These are phyloP conservation scores for Neonectria neomacrospora DNA, from an alignment of 2,329 filamentous ascomycete species.

Conservation along the genomic window DNA sequence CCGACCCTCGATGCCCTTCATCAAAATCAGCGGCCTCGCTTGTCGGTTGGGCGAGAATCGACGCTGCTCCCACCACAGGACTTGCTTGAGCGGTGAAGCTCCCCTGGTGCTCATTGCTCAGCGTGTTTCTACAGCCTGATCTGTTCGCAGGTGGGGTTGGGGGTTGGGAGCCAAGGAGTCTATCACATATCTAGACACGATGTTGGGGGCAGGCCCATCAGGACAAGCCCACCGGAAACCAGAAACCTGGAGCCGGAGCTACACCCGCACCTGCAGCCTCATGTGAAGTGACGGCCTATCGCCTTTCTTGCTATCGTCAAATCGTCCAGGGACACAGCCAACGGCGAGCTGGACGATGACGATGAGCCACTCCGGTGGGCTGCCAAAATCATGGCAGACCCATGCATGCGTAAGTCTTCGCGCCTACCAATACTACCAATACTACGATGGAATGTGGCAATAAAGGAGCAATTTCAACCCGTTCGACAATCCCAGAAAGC, in stretches of 20 bases:
- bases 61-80: conserved; percentile 3
- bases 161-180: background rate
- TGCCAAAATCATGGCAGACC: conserved; percentile 5
- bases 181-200: conserved; percentile 3
- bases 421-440: background rate
- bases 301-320: background rate
- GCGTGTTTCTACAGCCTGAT: conserved; percentile 1
- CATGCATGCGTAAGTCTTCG: background rate
- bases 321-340: background rate
- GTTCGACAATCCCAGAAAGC: background rate
- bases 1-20: conserved; percentile 25
- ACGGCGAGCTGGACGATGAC: background rate
- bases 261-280: background rate
- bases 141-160: conserved; percentile 6
- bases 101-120: background rate
- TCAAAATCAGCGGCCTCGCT: conserved; percentile 25
- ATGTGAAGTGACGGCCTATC: background rate
- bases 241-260: background rate
- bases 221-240: background rate
- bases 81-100: conserved; percentile 10
- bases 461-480: conserved; percentile 12
- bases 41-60: background rate
- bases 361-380: background rate
- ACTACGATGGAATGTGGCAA: background rate
- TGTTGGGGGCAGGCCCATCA: background rate